Percentiles rank a stretch among this genome's conserved stretches.
Evolutionary conservation across 1,139 yeast genomes (phyloP).

Genomic region (Saccharomyces hybrid): DNA sequence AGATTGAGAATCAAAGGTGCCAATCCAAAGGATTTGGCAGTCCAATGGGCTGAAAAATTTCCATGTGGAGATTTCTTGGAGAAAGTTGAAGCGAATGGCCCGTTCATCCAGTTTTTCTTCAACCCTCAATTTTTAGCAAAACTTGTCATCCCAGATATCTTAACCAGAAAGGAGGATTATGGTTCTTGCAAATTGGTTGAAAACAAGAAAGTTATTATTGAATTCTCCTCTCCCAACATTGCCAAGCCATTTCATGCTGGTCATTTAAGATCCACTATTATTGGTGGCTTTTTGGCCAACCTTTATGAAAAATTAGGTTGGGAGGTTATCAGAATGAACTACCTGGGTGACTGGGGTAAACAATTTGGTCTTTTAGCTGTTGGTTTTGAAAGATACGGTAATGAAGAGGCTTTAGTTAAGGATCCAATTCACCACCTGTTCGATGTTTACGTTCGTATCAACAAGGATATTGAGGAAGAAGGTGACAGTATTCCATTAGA

Average conservation of each 20-base stretch:
- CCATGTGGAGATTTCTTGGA: conserved; percentile 60
- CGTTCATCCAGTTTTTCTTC: conserved; percentile 86
- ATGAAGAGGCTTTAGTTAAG: conserved; percentile 56
- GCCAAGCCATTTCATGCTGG: conserved; percentile 99
- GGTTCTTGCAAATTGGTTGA: conserved; percentile 74
- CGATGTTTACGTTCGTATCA: conserved; percentile 85
- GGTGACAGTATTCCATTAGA: conserved; percentile 53
- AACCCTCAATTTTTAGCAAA: conserved; percentile 57
- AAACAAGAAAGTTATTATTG: conserved; percentile 69
- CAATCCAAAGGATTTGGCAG: conserved; percentile 77
- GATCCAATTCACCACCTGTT: conserved; percentile 95
- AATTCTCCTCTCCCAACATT: conserved; percentile 95
- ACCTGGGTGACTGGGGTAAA: conserved; percentile 99
- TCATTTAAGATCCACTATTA: conserved; percentile 93
- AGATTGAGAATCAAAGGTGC: conserved; percentile 84
- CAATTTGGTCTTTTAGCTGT: conserved; percentile 95
- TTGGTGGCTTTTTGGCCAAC: conserved; percentile 93
- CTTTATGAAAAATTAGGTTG: conserved; percentile 87
- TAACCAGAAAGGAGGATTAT: conserved; percentile 51
- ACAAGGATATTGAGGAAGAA: conserved; percentile 70
- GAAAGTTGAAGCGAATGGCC: conserved; percentile 77
- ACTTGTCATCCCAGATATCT: conserved; percentile 63
- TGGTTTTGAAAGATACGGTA: conserved; percentile 82
- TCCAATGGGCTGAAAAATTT: conserved; percentile 69
- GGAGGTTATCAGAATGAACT: conserved; percentile 84